A percentile compares a stretch with the other conserved stretches of the same genome.
phyloP scores from a whole-genome alignment of 169 alveolate genomes.

The Plasmodium sp. region DNA sequence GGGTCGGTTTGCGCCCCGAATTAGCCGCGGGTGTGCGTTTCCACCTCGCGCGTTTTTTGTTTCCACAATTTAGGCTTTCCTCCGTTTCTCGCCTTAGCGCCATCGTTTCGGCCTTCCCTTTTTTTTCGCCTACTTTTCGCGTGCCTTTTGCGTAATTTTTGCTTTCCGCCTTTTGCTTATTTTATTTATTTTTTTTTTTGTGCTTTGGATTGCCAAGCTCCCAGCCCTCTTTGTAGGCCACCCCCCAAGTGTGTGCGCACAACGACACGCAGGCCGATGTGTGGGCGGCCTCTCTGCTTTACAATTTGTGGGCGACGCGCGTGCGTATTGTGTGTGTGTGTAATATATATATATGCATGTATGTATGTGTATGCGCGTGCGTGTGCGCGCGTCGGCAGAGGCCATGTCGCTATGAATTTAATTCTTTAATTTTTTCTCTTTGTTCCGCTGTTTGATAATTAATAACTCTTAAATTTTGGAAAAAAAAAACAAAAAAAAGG shows the following conservation, averaged over 20 bases:
- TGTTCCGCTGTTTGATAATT: slow-evolving; percentile 60
- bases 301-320: slow-evolving; percentile 1
- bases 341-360: too few relatives aligned
- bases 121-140: not conserved
- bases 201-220: not conserved
- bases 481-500: slow-evolving; percentile 2
- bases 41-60: not conserved
- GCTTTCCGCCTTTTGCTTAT: not conserved
- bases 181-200: slow-evolving; percentile 31
- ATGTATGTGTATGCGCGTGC: not conserved
- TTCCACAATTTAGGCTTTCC: not conserved
- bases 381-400: not conserved
- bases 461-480: slow-evolving; percentile 11
- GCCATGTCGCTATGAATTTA: not conserved
- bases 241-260: not conserved
- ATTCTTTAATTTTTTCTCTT: slow-evolving; percentile 6
- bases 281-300: not conserved
- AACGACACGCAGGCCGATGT: not conserved
- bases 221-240: not conserved
- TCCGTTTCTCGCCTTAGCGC: not conserved
- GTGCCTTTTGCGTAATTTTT: not conserved
- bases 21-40: not conserved
- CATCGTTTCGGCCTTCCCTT: not conserved
- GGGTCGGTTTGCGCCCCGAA: too few relatives aligned
- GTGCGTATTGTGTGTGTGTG: too few relatives aligned